These are phyloP conservation scores for Clonostachys rosea DNA, from an alignment of 2,329 filamentous ascomycete genomes.

Conservation along the genomic window DNA sequence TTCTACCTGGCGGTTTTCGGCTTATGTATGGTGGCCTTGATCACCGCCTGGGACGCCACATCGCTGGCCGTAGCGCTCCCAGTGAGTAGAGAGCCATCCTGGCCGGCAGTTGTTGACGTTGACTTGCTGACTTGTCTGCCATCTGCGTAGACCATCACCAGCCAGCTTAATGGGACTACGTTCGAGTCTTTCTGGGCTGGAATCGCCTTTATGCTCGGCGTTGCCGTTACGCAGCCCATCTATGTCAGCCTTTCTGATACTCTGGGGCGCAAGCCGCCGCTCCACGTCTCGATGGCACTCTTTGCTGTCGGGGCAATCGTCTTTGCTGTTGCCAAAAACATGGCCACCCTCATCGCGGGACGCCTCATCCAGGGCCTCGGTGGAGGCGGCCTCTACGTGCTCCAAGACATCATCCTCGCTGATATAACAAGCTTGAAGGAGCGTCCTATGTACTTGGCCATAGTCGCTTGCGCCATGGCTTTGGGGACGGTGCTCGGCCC, in stretches of 20 bases:
- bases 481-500: constrained; percentile 11
- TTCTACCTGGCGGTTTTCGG: no score
- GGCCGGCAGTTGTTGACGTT: no score
- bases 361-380: constrained; percentile 43
- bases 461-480: constrained; percentile 10
- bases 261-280: constrained; percentile 20
- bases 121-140: not conserved
- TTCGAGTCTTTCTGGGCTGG: constrained; percentile 68
- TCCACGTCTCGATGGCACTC: constrained; percentile 19
- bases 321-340: constrained; percentile 19
- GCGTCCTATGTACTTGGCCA: constrained; percentile 13
- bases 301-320: constrained; percentile 33
- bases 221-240: constrained; percentile 52
- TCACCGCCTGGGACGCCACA: constrained; percentile 9
- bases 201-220: constrained; percentile 63
- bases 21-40: constrained; percentile 4
- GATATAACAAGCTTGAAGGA: constrained; percentile 30
- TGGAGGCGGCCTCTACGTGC: constrained; percentile 22
- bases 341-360: constrained; percentile 11
- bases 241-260: constrained; percentile 24
- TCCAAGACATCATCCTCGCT: constrained; percentile 22
- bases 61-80: constrained; percentile 12
- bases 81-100: not conserved
- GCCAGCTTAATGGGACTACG: constrained; percentile 44
- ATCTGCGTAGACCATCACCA: constrained; percentile 29